phyloP scores from a whole-genome alignment of 2,329 filamentous ascomycete genomes.

The Colletotrichum lentis region DNA sequence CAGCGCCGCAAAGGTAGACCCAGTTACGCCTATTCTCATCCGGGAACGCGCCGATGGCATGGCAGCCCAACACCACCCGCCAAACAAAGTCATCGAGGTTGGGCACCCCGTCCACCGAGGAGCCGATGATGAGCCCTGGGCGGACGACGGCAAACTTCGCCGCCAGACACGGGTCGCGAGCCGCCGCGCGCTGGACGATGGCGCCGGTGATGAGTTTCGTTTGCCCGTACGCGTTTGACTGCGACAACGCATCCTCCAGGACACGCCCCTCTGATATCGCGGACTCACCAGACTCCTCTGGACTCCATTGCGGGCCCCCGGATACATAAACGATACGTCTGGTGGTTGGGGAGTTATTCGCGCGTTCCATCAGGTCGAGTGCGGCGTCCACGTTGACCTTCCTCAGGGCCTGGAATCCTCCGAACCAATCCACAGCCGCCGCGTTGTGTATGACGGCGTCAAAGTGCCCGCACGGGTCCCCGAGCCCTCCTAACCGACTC shows the following conservation, averaged over 20 bases:
- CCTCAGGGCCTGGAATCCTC: too few relatives aligned
- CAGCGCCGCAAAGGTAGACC: conserved; percentile 14
- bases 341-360: too few relatives aligned
- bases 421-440: too few relatives aligned
- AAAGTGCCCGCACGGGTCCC: neutral
- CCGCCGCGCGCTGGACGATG: conserved; percentile 9
- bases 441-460: conserved; percentile 4
- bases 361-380: too few relatives aligned
- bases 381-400: too few relatives aligned
- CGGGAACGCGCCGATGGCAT: conserved; percentile 1
- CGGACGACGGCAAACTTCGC: conserved; percentile 7
- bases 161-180: conserved; percentile 7
- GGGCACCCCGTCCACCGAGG: conserved; percentile 8
- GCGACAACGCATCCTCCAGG: conserved; percentile 7
- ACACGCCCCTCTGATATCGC: too few relatives aligned
- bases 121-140: conserved; percentile 11
- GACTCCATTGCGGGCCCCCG: too few relatives aligned
- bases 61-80: conserved; percentile 12
- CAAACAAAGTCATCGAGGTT: conserved; percentile 13
- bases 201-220: conserved; percentile 9
- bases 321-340: too few relatives aligned
- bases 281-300: too few relatives aligned
- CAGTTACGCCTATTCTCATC: neutral
- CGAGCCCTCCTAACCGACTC: neutral
- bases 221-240: conserved; percentile 10